These are phyloP conservation scores for Trichoderma afroharzianum DNA, from an alignment of 2,329 filamentous ascomycete species.

Conservation along the genomic window DNA sequence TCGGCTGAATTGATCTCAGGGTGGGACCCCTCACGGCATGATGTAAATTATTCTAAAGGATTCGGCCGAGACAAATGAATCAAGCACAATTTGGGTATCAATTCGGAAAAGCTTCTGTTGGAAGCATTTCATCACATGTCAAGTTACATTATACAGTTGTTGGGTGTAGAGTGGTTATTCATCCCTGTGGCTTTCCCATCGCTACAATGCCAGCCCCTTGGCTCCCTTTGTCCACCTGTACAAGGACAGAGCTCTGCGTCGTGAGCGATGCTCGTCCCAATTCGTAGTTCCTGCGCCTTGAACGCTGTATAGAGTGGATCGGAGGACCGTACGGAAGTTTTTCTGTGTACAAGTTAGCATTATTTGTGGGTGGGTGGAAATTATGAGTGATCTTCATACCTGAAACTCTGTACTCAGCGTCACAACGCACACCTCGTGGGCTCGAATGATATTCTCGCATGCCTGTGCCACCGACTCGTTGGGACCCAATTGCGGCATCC, in stretches of 20 bases:
- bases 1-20: neutral
- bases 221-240: slow-evolving; percentile 48
- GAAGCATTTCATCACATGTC: neutral
- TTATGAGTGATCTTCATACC: slow-evolving; percentile 26
- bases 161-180: neutral
- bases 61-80: neutral
- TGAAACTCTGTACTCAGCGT: slow-evolving; percentile 50
- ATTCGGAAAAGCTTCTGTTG: neutral
- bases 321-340: slow-evolving; percentile 53
- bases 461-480: slow-evolving; percentile 45
- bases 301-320: slow-evolving; percentile 46
- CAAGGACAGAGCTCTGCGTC: slow-evolving; percentile 48
- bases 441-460: slow-evolving; percentile 48
- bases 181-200: neutral
- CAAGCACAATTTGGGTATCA: neutral
- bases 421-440: slow-evolving; percentile 49
- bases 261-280: slow-evolving; percentile 42
- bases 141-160: neutral
- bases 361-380: neutral
- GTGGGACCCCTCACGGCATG: neutral
- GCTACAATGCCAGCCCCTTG: slow-evolving; percentile 32
- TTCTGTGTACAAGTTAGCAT: slow-evolving; percentile 33
- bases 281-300: slow-evolving; percentile 38
- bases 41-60: neutral
- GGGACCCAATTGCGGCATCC: slow-evolving; percentile 44